These are phyloP conservation scores for Knoxia roxburghii DNA, from an alignment of 257 asterid genomes.

Conservation along the genomic window DNA sequence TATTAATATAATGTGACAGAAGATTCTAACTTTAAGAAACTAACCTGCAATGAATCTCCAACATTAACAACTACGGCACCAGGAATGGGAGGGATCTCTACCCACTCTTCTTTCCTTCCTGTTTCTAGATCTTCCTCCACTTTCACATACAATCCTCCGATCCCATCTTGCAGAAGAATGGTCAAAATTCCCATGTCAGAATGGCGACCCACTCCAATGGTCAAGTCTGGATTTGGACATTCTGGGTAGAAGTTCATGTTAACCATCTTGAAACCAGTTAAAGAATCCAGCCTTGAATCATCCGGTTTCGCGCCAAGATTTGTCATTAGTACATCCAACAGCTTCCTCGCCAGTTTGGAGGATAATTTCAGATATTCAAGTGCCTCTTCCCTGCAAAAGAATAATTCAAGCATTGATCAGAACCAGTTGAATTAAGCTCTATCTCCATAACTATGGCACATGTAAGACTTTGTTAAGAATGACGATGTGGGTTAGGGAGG, in stretches of 20 bases:
- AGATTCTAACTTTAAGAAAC: too few species aligned
- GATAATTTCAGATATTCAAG: neutral
- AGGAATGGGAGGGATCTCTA: slow-evolving; percentile 5
- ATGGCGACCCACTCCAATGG: too few species aligned
- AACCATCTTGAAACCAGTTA: neutral
- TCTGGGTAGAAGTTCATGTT: neutral
- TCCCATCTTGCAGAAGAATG: slow-evolving; percentile 4
- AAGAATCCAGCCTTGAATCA: neutral
- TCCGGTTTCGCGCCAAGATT: neutral
- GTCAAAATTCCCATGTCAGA: slow-evolving; percentile 1
- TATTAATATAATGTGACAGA: too few species aligned
- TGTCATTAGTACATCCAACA: neutral
- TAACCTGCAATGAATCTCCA: slow-evolving; percentile 11
- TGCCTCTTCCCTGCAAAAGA: neutral
- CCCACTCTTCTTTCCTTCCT: slow-evolving; percentile 4
- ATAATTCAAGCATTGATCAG: too few species aligned
- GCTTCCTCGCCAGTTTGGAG: neutral
- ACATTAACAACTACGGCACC: slow-evolving; percentile 2
- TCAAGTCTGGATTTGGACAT: too few species aligned
- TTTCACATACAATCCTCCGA: slow-evolving; percentile 7
- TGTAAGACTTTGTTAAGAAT: too few species aligned
- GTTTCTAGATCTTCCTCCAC: neutral
- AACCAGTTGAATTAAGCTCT: too few species aligned
- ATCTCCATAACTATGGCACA: too few species aligned
- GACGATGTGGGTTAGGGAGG: too few species aligned